Evolutionary conservation across 2,329 filamentous ascomycete species (phyloP), one percentile per base, ranked within the genome.

Genomic region (Drechslerella coelobrocha): DNA sequence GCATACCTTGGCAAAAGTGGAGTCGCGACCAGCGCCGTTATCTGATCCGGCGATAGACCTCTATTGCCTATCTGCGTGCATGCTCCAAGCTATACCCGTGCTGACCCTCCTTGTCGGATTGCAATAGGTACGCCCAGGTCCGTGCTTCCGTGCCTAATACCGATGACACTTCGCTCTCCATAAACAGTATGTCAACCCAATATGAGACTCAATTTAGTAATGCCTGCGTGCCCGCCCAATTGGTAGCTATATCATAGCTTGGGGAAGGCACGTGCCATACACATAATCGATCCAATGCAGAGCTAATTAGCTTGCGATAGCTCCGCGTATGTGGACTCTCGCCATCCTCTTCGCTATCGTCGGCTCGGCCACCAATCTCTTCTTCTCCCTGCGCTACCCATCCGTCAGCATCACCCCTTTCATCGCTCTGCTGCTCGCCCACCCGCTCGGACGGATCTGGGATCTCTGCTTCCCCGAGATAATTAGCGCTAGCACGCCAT

Each of bases 331-430:
- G 90, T 94, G 90, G 91, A 83, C 83, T 29, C 79, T 94, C 17
- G 91, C 90, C n/a, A 83, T 90, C 34, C 77, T 94, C 8, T 94
- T 94, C 78, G 88, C 90, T 7, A 83, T 94, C 37, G 84, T 92
- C 39, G 91, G 91, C 72, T 93, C 90, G 50, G 89, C 89, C 1
- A 91, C 89, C 34, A 94, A 94, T 78, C 81, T 95, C 41, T 94
- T 95, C 81, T 96, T 95, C 81, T 92, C 90, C 34, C 82, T 95
- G 77, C 85, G 91, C 84, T 95, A 94, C 82, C 91, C 91, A 26
- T 94, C 91, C 78, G 90, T 95, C 78, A 89, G 89, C 71, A 93
- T 95, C 76, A 93, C 90, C 21, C 91, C 91, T 39, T 89, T 96
- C 74, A 95, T 96, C 81, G 90, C 91, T 27, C 83, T 94, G 76